Conservation (phyloP, 257 asterid species). For the Jaltomata sinuosa region DNA sequence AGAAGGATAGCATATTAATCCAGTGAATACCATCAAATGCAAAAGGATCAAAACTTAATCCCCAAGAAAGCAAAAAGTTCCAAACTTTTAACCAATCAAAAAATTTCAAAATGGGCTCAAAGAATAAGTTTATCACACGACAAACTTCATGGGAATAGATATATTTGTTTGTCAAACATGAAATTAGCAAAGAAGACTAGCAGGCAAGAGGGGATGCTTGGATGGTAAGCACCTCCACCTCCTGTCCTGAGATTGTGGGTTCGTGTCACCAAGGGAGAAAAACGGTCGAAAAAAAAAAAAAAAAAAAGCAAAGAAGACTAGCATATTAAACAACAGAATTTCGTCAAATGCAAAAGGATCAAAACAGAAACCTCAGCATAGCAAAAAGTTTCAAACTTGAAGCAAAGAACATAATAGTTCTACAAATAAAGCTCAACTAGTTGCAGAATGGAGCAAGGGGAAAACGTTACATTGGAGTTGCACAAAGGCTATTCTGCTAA, state of each 20-base stretch:
- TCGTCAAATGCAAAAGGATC: neutral
- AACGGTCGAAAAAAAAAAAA: neutral
- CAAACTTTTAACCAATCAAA: neutral
- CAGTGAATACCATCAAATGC: neutral
- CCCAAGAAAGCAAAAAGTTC: constrained; percentile 27
- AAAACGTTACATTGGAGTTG: too few species aligned
- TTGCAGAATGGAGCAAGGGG: neutral
- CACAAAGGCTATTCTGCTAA: too few species aligned
- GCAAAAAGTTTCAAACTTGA: neutral
- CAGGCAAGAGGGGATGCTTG: too few species aligned
- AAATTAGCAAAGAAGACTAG: neutral
- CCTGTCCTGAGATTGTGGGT: too few species aligned
- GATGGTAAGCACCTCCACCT: too few species aligned
- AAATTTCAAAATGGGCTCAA: neutral
- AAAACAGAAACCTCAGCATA: neutral
- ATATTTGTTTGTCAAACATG: neutral
- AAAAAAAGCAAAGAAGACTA: neutral
- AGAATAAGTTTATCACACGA: neutral
- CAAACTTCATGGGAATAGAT: neutral
- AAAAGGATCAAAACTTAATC: constrained; percentile 4
- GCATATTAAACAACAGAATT: neutral
- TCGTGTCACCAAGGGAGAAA: too few species aligned
- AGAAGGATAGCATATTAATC: too few species aligned
- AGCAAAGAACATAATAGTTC: neutral
- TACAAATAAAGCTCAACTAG: neutral